These are phyloP conservation scores for Plasmodium chabaudi DNA, from an alignment of 169 alveolate genomes.

Conservation along the genomic window DNA sequence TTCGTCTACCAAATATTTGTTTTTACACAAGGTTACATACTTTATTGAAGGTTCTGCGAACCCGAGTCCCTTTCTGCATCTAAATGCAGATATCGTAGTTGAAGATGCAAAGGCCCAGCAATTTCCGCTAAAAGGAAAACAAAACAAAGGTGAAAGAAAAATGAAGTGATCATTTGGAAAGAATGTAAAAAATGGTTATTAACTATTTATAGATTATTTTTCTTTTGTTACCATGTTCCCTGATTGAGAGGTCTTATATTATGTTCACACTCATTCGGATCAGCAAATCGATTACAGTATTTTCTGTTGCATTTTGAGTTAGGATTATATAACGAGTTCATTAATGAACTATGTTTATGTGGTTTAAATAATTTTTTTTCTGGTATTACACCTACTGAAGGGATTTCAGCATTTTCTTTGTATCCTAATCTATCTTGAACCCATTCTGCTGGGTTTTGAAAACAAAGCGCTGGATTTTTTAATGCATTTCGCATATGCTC, in stretches of 20 bases:
- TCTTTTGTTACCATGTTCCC: conserved; percentile 41
- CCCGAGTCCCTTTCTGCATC: conserved; percentile 60
- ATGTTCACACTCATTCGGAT: conserved; percentile 51
- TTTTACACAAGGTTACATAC: conserved; percentile 59
- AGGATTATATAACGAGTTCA: conserved; percentile 30
- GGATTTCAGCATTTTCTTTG: conserved; percentile 23
- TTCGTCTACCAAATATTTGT: not conserved
- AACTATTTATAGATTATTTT: too few species aligned
- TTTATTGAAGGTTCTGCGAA: conserved; percentile 67
- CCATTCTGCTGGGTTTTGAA: conserved; percentile 50
- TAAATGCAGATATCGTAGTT: conserved; percentile 27
- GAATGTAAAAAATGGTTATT: too few species aligned
- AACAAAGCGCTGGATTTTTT: conserved; percentile 60
- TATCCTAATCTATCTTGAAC: conserved; percentile 52
- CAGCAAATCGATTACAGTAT: conserved; percentile 44
- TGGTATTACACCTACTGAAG: conserved; percentile 59
- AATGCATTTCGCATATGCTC: conserved; percentile 36
- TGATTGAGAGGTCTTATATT: conserved; percentile 59
- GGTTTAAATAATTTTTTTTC: conserved; percentile 51
- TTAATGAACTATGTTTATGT: conserved; percentile 7
- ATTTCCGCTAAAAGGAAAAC: conserved; percentile 37
- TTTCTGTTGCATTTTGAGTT: conserved; percentile 29
- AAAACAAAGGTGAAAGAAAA: not conserved
- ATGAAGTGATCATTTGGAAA: not conserved
- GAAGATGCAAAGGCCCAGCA: conserved; percentile 74